phyloP scores from a whole-genome alignment of 179 eudicot genomes.

The Carnegiea gigantea region DNA sequence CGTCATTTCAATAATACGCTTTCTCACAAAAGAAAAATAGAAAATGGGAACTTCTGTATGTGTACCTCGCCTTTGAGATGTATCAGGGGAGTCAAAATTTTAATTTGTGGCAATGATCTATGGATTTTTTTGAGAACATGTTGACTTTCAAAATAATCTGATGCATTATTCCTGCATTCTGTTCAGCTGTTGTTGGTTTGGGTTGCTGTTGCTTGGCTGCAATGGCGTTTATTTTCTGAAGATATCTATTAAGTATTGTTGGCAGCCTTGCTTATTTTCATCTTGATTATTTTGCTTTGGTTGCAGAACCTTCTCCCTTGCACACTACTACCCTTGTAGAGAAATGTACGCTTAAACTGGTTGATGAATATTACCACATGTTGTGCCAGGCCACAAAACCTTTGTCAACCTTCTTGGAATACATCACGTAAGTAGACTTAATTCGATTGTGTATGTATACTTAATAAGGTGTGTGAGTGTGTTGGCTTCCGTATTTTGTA shows the following conservation, averaged over 20 bases:
- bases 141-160: not conserved
- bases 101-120: too few relatives aligned
- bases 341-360: constrained; percentile 92
- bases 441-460: constrained; percentile 1
- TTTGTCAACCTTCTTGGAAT: constrained; percentile 83
- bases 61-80: too few relatives aligned
- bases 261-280: not conserved
- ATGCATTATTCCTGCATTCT: not conserved
- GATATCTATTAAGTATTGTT: not conserved
- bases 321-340: constrained; percentile 94
- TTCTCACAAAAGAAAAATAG: too few relatives aligned
- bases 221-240: not conserved
- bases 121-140: too few relatives aligned
- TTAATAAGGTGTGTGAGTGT: not conserved
- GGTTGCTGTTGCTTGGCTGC: not conserved
- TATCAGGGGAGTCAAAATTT: too few relatives aligned
- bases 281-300: constrained; percentile 12
- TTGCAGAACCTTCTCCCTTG: constrained; percentile 92
- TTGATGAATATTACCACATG: constrained; percentile 94
- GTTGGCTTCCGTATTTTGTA: not conserved
- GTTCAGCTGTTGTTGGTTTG: not conserved
- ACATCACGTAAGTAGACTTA: constrained; percentile 60
- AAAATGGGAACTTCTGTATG: too few relatives aligned
- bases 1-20: too few relatives aligned
- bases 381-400: constrained; percentile 93